Evolutionary conservation across 371 early-diverging fungal genomes (phyloP), one percentile per base, ranked within the genome.

Genomic region (Mortierella sp.): DNA sequence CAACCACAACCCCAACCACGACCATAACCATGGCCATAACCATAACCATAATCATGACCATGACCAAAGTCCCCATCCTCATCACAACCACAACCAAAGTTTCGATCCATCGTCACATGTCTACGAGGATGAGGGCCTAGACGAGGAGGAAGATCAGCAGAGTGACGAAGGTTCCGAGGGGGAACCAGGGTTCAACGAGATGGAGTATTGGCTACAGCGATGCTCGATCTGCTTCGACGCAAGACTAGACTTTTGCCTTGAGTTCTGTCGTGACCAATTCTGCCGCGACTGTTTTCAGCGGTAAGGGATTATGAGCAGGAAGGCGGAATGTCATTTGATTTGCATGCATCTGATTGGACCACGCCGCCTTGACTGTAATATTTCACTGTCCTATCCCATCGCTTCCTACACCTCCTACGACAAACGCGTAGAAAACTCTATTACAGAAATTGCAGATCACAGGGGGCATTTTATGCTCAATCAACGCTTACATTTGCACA

Each of bases 161-260:
- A 76, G 83, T 24, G 80, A 78, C 58, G 77, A 81, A 6, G 70
- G 72, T 14, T 70, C 77, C 16, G 74, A 83, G 6, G 77, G 62
- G 35, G 72, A 76, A 9, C 64, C 66, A 4, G 64, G 68, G 30
- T 67, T 55, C 52, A 59, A 83, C 39, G 87, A 90, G 22, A 84
- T 91, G 62, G 89, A 90, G 30, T 88, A 85, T 72, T 92, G 88
- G 86, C 70, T 89, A 5, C 89, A 90, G 62, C 76, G 90, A 11
- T 92, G 93, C 64, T 90, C 90, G 32, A 92, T 92, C 57, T 92
- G 93, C 68, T 92, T 92, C 84, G 93, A 92, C 64, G 78, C 88
- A 3, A 87, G 84, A 6, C 72, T 91, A 20, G 93, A 92, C 61
- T 83, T 92, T 37, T 92, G 91, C 30, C 85, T 92, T 18, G 90